Evolutionary conservation across 768 basidiomycete genomes (phyloP), one percentile per base, ranked within the genome.

Genomic region (Rhodosporidiobolus sp.): DNA sequence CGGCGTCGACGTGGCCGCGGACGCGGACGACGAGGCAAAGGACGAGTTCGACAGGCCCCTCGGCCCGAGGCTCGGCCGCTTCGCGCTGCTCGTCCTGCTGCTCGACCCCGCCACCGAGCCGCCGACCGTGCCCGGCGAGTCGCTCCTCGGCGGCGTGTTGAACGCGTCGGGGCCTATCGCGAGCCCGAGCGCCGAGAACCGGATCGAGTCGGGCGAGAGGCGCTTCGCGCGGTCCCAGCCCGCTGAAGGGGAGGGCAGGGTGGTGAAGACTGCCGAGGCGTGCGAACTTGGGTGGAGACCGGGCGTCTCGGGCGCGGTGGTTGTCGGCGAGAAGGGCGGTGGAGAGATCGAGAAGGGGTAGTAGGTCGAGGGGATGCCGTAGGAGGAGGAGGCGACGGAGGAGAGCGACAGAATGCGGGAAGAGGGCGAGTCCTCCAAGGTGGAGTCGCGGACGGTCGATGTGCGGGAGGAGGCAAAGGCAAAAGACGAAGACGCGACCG

Each of bases 151-250:
- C 19, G 48, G 48, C 48, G 17, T 24, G 48, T 49, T 49, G 48
- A 19, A 19, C 48, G 48, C 17, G 48, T 20, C 48, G 9, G 19
- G 48, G 19, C 24, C 24, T 17, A 49, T 49, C 54, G 10, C 54
- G 54, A 55, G 7, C 30, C 30, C 48, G 20, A 65, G 34, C 14
- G 56, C 24, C 48, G 65, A 59, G 65, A 66, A 66, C 9, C 65
- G 65, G 49, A 66, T 59, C 56, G 56, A 59, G 46, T 59, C 65
- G 26, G 56, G 65, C 22, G 56, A 50, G 34, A 58, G 57, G 14
- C 65, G 65, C 17, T 46, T 22, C 26, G 43, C 19, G 20, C 48
- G 8, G 5, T 22, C 24, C 43, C 19, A n/a, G n/a, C 20, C 22
- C n/a, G 45, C 59, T 24, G n/a, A 38, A 38, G n/a, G n/a, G 45